These are phyloP conservation scores for Mortierella sp. DNA, from an alignment of 371 early-diverging fungal genomes.

Conservation along the genomic window DNA sequence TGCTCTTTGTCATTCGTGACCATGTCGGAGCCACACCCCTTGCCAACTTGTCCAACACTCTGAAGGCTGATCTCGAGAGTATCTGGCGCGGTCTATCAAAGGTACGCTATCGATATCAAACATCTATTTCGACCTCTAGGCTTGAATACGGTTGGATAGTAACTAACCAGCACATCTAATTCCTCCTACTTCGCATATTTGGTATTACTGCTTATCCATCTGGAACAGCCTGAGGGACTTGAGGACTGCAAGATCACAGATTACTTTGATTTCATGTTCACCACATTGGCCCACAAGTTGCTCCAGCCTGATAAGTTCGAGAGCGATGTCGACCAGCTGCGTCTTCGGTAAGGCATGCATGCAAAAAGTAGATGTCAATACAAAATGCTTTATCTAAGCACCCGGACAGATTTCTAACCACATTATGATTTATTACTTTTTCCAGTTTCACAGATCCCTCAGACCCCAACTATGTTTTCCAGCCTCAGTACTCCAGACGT, in stretches of 20 bases:
- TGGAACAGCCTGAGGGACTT: slow-evolving; percentile 81
- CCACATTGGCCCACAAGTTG: slow-evolving; percentile 94
- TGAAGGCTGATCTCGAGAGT: slow-evolving; percentile 87
- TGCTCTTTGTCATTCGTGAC: slow-evolving; percentile 97
- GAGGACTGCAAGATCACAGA: slow-evolving; percentile 86
- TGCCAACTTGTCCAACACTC: slow-evolving; percentile 82
- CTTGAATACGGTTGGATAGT: background rate
- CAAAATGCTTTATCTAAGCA: background rate
- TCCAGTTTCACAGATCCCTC: slow-evolving; percentile 79
- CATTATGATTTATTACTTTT: background rate
- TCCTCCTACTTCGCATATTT: background rate
- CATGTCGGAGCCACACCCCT: slow-evolving; percentile 93
- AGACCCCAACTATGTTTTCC: slow-evolving; percentile 87
- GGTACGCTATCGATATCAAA: slow-evolving; percentile 56
- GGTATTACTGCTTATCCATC: background rate
- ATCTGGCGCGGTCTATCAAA: slow-evolving; percentile 93
- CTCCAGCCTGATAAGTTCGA: slow-evolving; percentile 91
- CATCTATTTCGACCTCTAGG: background rate
- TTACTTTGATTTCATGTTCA: slow-evolving; percentile 94
- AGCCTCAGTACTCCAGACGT: slow-evolving; percentile 88
- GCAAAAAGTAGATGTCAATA: background rate
- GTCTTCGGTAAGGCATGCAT: slow-evolving; percentile 67
- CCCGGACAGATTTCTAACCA: background rate
- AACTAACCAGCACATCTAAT: background rate
- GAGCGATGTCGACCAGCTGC: slow-evolving; percentile 75